Evolutionary conservation across 208 protist genomes (phyloP).

Genomic region (Vickermania ingenoplastis): DNA sequence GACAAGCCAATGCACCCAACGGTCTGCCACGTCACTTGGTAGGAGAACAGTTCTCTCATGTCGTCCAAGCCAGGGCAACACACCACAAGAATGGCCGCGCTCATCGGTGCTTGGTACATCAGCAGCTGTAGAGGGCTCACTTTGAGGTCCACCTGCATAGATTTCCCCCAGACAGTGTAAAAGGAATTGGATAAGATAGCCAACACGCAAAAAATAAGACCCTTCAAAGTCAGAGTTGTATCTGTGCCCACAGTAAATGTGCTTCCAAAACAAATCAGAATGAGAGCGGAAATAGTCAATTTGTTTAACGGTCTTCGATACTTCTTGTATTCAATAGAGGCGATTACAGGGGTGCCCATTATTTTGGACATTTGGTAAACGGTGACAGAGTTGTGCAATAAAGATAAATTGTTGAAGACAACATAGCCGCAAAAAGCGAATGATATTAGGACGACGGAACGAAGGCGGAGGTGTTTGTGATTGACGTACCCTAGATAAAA

Average conservation of each 20-base stretch:
- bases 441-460: conserved; percentile 46
- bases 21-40: conserved; percentile 38
- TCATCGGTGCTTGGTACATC: conserved; percentile 76
- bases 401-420: conserved; percentile 83
- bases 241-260: conserved; percentile 63
- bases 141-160: conserved; percentile 77
- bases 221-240: conserved; percentile 39
- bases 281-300: conserved; percentile 40
- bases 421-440: conserved; percentile 79
- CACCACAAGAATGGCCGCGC: conserved; percentile 64
- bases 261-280: conserved; percentile 71
- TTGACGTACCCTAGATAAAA: conserved; percentile 24
- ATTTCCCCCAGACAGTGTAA: conserved; percentile 88
- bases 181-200: conserved; percentile 75
- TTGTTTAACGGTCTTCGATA: conserved; percentile 39
- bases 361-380: conserved; percentile 86
- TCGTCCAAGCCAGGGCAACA: conserved; percentile 54
- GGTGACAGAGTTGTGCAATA: conserved; percentile 68
- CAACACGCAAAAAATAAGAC: conserved; percentile 43
- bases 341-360: conserved; percentile 70
- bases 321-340: conserved; percentile 39
- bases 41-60: conserved; percentile 21
- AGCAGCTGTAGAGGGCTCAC: conserved; percentile 80
- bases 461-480: conserved; percentile 24
- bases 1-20: conserved; percentile 60